Percentiles rank a stretch among this genome's conserved stretches.
These are phyloP conservation scores for Raphanus hybrid DNA, from an alignment of 441 rosid genomes.

Conservation along the genomic window DNA sequence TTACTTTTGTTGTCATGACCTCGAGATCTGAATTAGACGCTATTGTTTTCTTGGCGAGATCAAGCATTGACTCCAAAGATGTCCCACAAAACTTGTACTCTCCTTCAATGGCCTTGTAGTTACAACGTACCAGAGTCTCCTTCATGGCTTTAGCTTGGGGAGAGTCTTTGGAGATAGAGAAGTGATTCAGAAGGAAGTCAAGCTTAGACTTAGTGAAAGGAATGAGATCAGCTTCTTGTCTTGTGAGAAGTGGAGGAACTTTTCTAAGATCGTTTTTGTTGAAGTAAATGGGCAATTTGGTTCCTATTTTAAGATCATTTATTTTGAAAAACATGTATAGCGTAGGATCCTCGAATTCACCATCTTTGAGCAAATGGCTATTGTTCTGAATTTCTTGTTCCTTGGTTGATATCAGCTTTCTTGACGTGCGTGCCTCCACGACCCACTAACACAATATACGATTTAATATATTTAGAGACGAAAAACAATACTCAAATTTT, in stretches of 20 bases:
- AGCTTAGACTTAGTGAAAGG: conserved; percentile 65
- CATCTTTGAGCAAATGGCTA: conserved; percentile 34
- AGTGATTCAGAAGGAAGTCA: conserved; percentile 47
- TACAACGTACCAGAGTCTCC: conserved; percentile 60
- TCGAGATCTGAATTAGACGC: conserved; percentile 47
- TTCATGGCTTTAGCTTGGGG: conserved; percentile 77
- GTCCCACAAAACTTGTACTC: conserved; percentile 66
- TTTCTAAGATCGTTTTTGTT: conserved; percentile 46
- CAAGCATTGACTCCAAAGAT: conserved; percentile 77
- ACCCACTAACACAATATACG: conserved; percentile 15
- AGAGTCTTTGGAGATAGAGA: conserved; percentile 53
- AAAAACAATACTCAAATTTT: too few species aligned
- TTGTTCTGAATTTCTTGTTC: conserved; percentile 25
- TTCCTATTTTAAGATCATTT: conserved; percentile 54
- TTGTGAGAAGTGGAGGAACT: conserved; percentile 61
- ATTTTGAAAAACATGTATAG: conserved; percentile 57
- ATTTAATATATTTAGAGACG: too few species aligned
- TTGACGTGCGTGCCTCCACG: conserved; percentile 38
- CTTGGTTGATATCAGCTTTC: conserved; percentile 33
- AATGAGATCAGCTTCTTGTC: conserved; percentile 60
- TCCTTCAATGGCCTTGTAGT: conserved; percentile 50
- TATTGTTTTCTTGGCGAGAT: conserved; percentile 49
- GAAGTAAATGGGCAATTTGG: conserved; percentile 53
- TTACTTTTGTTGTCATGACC: conserved; percentile 50
- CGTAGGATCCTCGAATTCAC: conserved; percentile 25